phyloP scores from a whole-genome alignment of 768 basidiomycete genomes.

The Cytidiella melzeri region DNA sequence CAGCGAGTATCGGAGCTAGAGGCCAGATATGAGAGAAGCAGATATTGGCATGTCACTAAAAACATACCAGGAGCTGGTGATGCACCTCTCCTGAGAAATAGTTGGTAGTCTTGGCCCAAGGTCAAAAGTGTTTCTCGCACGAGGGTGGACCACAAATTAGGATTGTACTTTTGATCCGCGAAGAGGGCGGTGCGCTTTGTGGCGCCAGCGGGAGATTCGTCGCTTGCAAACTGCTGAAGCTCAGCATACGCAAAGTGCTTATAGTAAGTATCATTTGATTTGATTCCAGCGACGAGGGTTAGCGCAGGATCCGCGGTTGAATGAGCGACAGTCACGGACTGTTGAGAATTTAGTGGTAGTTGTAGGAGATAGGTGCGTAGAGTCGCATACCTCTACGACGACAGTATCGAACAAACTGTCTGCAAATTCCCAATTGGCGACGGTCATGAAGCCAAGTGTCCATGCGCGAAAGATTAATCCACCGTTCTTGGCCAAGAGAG shows the following conservation, averaged over 20 bases:
- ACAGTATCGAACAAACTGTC: conserved; percentile 54
- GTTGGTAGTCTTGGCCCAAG: conserved; percentile 66
- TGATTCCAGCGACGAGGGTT: conserved; percentile 58
- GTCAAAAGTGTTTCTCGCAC: conserved; percentile 51
- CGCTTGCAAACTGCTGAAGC: conserved; percentile 44
- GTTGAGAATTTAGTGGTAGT: not conserved
- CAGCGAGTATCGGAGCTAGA: conserved; percentile 15
- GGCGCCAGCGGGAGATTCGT: conserved; percentile 33
- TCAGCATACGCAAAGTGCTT: conserved; percentile 66
- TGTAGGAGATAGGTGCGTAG: not conserved
- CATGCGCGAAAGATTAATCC: conserved; percentile 42
- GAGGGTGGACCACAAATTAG: conserved; percentile 58
- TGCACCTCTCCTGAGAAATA: conserved; percentile 53
- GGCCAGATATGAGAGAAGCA: conserved; percentile 4
- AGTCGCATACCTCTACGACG: conserved; percentile 44
- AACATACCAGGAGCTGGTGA: conserved; percentile 24
- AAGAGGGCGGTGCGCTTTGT: conserved; percentile 52
- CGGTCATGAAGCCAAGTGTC: conserved; percentile 44
- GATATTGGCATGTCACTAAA: conserved; percentile 2
- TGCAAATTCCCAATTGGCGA: conserved; percentile 57
- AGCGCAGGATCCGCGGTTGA: conserved; percentile 45
- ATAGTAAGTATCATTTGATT: conserved; percentile 45
- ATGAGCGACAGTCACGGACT: conserved; percentile 45
- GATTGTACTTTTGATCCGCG: conserved; percentile 60
- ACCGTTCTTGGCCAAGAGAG: conserved; percentile 42